phyloP scores from a whole-genome alignment of 1,284 basidiomycete species.

The Puccinia horiana region DNA sequence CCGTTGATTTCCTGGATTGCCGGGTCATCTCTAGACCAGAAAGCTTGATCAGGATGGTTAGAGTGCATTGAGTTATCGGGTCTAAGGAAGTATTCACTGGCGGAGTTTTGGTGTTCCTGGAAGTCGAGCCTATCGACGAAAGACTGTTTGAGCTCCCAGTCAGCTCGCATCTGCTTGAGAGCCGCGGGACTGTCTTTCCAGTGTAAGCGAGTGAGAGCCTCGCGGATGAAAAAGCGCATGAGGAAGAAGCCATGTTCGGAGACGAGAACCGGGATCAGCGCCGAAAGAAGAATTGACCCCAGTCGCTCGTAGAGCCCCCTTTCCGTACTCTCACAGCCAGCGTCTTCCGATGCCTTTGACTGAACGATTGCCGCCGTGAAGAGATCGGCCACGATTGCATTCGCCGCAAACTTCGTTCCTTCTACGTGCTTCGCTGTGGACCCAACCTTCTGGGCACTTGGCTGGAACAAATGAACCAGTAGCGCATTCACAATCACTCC shows the following conservation, averaged over 20 bases:
- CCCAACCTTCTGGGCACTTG: background rate
- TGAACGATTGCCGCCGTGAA: constrained; percentile 52
- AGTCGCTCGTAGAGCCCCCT: background rate
- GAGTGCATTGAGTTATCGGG: background rate
- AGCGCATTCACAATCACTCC: constrained; percentile 80
- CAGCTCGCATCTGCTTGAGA: constrained; percentile 53
- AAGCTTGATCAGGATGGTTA: constrained; percentile 9
- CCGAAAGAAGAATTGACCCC: constrained; percentile 52
- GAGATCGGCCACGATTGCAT: constrained; percentile 51
- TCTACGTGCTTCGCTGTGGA: background rate
- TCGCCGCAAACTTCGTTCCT: background rate
- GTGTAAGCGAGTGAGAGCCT: constrained; percentile 55
- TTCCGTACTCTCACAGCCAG: background rate
- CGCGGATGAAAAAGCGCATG: constrained; percentile 51
- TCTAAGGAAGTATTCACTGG: background rate
- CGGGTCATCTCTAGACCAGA: constrained; percentile 34
- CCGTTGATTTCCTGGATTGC: constrained; percentile 26
- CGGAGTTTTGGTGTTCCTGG: background rate
- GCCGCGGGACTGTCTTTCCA: constrained; percentile 56
- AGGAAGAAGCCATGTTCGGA: constrained; percentile 56
- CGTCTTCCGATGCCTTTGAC: constrained; percentile 51
- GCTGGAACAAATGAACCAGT: constrained; percentile 78
- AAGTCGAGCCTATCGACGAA: constrained; percentile 30
- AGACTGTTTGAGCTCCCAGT: constrained; percentile 52
- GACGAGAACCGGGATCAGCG: constrained; percentile 55